Conservation (phyloP, 2,329 filamentous ascomycete species). For the Cytospora leucostoma region DNA sequence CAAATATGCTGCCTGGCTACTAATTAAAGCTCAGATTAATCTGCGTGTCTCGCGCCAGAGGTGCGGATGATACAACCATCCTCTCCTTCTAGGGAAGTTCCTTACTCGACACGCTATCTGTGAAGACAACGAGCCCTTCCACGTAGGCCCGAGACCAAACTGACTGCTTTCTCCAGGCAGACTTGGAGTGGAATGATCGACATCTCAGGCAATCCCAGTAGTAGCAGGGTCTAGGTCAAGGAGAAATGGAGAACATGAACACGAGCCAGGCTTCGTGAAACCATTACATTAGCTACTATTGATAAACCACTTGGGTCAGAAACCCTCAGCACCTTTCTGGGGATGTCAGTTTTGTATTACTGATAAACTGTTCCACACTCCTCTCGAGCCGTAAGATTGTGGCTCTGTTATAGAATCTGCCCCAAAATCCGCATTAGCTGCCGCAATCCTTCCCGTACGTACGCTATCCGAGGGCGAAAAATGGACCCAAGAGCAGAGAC, state of each 20-base stretch:
- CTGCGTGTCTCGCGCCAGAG: too few species aligned
- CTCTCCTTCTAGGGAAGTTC: too few species aligned
- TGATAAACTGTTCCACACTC: constrained; percentile 7
- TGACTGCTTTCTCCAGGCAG: too few species aligned
- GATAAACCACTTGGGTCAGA: background rate
- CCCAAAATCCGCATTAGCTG: constrained; percentile 5
- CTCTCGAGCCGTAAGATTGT: background rate
- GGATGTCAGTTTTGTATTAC: background rate
- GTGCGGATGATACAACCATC: too few species aligned
- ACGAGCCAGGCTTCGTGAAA: background rate
- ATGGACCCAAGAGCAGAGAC: constrained; percentile 1
- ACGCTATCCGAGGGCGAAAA: background rate
- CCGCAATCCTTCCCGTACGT: background rate
- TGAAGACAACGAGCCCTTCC: too few species aligned
- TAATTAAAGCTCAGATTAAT: too few species aligned
- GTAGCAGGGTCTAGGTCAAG: background rate
- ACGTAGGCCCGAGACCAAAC: too few species aligned
- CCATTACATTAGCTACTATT: background rate
- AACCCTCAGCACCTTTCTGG: background rate
- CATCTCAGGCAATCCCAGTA: background rate
- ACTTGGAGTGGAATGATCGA: too few species aligned
- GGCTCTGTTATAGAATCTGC: background rate
- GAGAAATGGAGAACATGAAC: background rate
- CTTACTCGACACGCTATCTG: too few species aligned
- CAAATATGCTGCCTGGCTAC: too few species aligned